Conservation (phyloP, 208 protist species). For the Chromosphaera perkinsii region DNA sequence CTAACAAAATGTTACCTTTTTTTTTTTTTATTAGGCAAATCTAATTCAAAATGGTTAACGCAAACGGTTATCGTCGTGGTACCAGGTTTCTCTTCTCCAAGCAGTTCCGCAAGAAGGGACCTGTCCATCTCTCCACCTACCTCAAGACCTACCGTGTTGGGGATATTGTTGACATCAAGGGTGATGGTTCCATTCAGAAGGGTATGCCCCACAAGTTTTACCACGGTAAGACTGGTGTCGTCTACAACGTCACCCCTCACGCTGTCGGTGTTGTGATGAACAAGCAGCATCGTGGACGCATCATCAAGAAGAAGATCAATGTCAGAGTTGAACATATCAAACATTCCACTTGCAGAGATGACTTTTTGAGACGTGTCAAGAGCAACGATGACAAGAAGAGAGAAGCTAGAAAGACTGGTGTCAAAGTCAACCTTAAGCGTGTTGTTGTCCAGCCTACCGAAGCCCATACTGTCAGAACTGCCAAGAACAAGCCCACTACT, state of each 20-base stretch:
- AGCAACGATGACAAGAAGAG: constrained; percentile 33
- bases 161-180: constrained; percentile 97
- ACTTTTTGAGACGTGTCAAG: constrained; percentile 67
- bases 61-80: constrained; percentile 90
- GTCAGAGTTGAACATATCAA: constrained; percentile 98
- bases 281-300: constrained; percentile 92
- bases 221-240: constrained; percentile 97
- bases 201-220: constrained; percentile 99
- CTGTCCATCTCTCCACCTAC: constrained; percentile 84
- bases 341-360: constrained; percentile 67
- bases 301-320: constrained; percentile 98
- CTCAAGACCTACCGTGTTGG: constrained; percentile 85
- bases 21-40: too few species aligned
- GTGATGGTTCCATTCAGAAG: constrained; percentile 93
- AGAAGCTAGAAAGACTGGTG: constrained; percentile 35
- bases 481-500: neutral
- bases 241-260: constrained; percentile 98
- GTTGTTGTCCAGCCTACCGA: neutral
- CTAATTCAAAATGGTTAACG: constrained; percentile 73
- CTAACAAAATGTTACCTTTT: too few species aligned
- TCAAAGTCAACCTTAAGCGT: constrained; percentile 25
- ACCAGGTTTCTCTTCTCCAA: constrained; percentile 94
- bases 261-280: constrained; percentile 98
- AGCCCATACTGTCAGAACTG: constrained; percentile 3
- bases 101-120: constrained; percentile 88